Conservation (phyloP, 2,329 filamentous ascomycete species). For the Passalora sequoiae region DNA sequence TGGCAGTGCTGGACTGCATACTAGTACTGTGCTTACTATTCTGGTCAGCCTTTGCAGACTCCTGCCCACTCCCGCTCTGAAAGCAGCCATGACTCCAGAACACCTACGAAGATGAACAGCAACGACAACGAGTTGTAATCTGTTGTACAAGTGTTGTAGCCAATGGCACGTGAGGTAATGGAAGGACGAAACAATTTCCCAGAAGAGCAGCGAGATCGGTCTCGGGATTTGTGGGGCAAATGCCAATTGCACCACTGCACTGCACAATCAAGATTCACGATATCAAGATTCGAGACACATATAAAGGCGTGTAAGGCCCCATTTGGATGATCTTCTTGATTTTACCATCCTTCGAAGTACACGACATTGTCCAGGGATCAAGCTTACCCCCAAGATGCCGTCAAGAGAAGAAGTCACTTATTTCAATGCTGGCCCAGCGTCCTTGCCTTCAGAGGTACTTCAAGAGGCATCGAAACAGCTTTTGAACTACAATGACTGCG, state of each 20-base stretch:
- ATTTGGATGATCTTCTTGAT: too few relatives aligned
- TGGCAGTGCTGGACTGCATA: too few relatives aligned
- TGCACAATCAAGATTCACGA: too few relatives aligned
- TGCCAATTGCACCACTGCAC: background rate
- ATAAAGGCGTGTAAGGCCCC: too few relatives aligned
- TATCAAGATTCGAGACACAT: too few relatives aligned
- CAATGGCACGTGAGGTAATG: constrained; percentile 19
- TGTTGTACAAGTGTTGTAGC: background rate
- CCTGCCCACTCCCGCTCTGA: constrained; percentile 18
- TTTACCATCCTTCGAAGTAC: too few relatives aligned
- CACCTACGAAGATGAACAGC: background rate
- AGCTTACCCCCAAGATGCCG: too few relatives aligned
- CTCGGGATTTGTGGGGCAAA: background rate
- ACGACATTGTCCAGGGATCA: too few relatives aligned
- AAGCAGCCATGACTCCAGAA: constrained; percentile 17
- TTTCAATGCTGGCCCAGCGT: constrained; percentile 87
- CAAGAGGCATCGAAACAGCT: constrained; percentile 71
- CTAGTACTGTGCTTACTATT: constrained; percentile 6
- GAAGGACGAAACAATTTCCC: constrained; percentile 2
- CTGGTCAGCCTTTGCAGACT: constrained; percentile 21
- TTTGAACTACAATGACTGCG: constrained; percentile 73
- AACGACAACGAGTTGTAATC: constrained; percentile 4
- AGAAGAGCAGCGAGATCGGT: constrained; percentile 2
- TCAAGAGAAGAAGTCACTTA: constrained; percentile 70
- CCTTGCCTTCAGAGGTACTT: constrained; percentile 74